Base-by-base conservation (phyloP, 129 eudicot genomes). In the Flaveria sonorensis region DNA sequence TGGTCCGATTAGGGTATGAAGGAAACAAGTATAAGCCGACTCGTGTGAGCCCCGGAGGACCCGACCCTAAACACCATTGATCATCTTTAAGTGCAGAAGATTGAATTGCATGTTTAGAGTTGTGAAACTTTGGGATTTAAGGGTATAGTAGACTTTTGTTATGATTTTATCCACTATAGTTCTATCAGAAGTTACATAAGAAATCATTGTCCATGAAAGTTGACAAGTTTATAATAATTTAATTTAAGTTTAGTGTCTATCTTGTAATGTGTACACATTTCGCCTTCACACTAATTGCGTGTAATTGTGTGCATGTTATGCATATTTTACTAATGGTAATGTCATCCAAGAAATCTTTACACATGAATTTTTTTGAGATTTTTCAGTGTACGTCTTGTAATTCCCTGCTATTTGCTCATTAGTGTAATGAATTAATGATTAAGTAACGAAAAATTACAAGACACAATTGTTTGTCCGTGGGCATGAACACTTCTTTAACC, bases 31-130 rank as follows among this genome's bases (percentile, higher is more conserved):
- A 73, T 73, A 36, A 10, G 2, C 80, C 84, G 20, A 46, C 55
- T 43, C 84, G 84, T 32, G n/a, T 81, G 20, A 81, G 80, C 80
- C 84, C 84, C 0, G 84, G 80, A 66, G 84, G 84, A 74, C 84
- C 84, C 2, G 84, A 81, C 62, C 80, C 84, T 56, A 81, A 74
- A 47, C 84, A 81, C 71, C 84, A 81, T 74, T 81, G 56, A 81
- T 46, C 7, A 30, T 18, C 14, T 16, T 52, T n/a, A 48, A n/a
- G 57, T 52, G 57, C 57, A 52, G 20, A 4, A 51, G 40, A 36
- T 36, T 32, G 7, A 11, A 0, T n/a, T 55, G 61, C 61, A 55
- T 62, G n/a, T 61, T 61, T 26, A 61, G 42, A 13, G 67, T 61
- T 24, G 59, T 61, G 67, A 24, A 26, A 28, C 67, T 26, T 24